phyloP scores from a whole-genome alignment of 257 asterid species.

The Marsdenia floribunda region DNA sequence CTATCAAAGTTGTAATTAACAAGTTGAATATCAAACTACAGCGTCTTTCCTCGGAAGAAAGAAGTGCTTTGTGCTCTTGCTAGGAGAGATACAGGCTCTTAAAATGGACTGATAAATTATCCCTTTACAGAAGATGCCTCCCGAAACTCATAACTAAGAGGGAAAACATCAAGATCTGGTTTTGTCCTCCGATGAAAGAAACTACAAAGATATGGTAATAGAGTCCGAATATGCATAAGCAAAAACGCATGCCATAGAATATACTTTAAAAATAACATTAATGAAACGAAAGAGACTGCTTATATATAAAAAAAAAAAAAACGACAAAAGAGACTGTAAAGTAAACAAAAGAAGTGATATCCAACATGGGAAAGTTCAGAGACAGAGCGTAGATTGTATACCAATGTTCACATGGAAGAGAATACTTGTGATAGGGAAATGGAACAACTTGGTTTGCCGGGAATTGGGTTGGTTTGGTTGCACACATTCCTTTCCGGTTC shows the following conservation, averaged over 20 bases:
- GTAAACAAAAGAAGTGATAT: not conserved
- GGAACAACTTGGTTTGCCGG: not conserved
- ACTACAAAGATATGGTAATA: not conserved
- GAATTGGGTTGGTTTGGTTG: not conserved
- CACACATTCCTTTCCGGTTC: not conserved
- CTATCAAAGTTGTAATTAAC: not conserved
- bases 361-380: not conserved
- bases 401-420: conserved; percentile 2
- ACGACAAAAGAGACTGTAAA: not conserved
- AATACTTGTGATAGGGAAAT: conserved; percentile 2
- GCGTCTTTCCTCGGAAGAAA: not conserved
- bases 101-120: not conserved
- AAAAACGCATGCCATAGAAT: not conserved
- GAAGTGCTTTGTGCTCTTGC: not conserved
- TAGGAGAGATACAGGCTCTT: not conserved
- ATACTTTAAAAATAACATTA: not conserved
- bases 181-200: not conserved
- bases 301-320: too few relatives aligned
- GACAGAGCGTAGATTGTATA: not conserved
- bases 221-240: not conserved
- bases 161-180: not conserved
- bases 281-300: not conserved
- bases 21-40: not conserved
- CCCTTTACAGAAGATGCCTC: not conserved
- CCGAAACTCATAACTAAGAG: not conserved